Evolutionary conservation across 768 basidiomycete species (phyloP), one percentile per base, ranked within the genome.

Genomic region (Plicaturopsis crispa): DNA sequence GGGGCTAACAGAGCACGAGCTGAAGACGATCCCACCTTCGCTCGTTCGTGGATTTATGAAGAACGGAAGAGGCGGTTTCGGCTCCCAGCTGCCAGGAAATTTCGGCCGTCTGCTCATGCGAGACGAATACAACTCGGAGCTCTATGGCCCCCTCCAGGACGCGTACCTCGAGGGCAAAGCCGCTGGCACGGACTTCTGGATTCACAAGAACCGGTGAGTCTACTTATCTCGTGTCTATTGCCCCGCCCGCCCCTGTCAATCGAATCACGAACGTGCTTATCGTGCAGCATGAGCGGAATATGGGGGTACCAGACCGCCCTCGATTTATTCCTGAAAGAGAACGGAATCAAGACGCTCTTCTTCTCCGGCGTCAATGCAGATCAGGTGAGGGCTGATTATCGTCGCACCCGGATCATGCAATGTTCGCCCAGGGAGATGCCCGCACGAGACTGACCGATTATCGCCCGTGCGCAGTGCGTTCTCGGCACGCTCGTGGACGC

Each of bases 341-440:
- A 75, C 32, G 78, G 80, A 26, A 70, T 81, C 41, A 75, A 63
- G 7, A 79, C 75, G 1, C 57, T 81, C 22, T 57, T 82, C 44
- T 73, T 83, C 39, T 70, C 73, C 21, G 80, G 79, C 21, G 80
- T 82, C 13, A 82, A 81, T 49, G 63, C 80, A 5, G 78, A 80
- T 48, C 77, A 80, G 69, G 80, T 77, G n/a, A n/a, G n/a, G n/a
- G n/a, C 10, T 17, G 44, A 36, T 12, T 24, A 11, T 18, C 31
- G 6, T 13, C 19, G 6, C 24, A 8, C 44, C n/a, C n/a, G n/a
- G n/a, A n/a, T n/a, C n/a, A n/a, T n/a, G n/a, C n/a, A 40, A 11
- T 39, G 32, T 44, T 24, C 24, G 17, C 20, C 33, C n/a, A 37
- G 20, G 19, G 18, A 26, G 13, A 21, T 31, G 33, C 18, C 14